These are phyloP conservation scores for Ogataea corticis DNA, from an alignment of 805 yeast species.

Conservation along the genomic window DNA sequence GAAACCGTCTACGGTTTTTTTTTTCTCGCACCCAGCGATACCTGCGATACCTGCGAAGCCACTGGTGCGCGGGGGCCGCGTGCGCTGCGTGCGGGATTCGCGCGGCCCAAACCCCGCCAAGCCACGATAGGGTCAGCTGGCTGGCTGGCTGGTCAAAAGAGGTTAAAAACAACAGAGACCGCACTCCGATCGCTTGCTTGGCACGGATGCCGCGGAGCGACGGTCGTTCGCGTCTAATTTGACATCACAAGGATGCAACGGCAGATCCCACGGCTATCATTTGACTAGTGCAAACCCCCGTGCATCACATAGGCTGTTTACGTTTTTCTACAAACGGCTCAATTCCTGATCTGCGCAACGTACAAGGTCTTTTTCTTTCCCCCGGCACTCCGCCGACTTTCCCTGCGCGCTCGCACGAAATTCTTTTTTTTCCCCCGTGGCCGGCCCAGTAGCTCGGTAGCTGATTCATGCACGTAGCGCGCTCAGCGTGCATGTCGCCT, in stretches of 20 bases:
- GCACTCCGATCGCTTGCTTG: too few species aligned
- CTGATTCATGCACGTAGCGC: too few species aligned
- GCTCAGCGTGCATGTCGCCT: neutral
- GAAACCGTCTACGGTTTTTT: neutral
- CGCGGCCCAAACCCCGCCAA: neutral
- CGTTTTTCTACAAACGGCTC: slow-evolving; percentile 2
- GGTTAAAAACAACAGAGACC: too few species aligned
- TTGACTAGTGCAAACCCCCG: neutral
- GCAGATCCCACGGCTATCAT: neutral
- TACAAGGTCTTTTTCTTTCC: neutral
- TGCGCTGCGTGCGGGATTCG: neutral
- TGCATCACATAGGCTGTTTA: slow-evolving; percentile 1
- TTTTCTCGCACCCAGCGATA: too few species aligned
- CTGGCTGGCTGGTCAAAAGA: too few species aligned
- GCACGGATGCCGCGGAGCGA: too few species aligned
- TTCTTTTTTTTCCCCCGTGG: too few species aligned
- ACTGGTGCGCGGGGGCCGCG: neutral
- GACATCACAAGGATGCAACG: too few species aligned
- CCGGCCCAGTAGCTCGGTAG: too few species aligned
- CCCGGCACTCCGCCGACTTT: neutral
- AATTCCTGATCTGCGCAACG: neutral
- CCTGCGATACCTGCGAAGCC: neutral
- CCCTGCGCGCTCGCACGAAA: too few species aligned
- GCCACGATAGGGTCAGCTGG: too few species aligned
- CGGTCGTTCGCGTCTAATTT: too few species aligned